Evolutionary conservation across 148 eudicot genomes (phyloP).

Genomic region (Persicaria tinctoria): DNA sequence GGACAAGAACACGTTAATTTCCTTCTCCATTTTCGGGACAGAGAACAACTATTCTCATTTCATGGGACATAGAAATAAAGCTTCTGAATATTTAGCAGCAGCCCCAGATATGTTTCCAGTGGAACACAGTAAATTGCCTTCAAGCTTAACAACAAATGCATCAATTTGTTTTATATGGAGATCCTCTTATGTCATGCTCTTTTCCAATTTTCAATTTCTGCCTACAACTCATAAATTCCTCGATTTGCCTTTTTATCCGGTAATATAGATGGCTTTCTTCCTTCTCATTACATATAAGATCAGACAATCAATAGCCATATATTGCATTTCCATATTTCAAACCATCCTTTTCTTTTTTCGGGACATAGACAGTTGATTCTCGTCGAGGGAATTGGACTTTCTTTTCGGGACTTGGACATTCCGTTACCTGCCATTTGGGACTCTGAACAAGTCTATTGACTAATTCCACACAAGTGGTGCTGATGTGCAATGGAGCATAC

Average conservation of each 20-base stretch:
- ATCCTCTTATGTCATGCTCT: slow-evolving; percentile 88
- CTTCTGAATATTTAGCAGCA: slow-evolving; percentile 87
- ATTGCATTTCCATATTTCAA: slow-evolving; percentile 31
- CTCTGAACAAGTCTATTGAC: no score
- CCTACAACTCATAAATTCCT: slow-evolving; percentile 57
- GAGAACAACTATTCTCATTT: slow-evolving; percentile 19
- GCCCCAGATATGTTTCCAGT: slow-evolving; percentile 89
- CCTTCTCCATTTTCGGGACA: no score
- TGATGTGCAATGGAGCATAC: no score
- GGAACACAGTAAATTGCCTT: slow-evolving; percentile 89
- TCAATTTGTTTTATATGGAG: slow-evolving; percentile 94
- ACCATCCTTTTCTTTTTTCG: no score
- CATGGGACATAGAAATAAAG: slow-evolving; percentile 79
- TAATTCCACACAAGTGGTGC: no score
- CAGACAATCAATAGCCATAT: slow-evolving; percentile 97
- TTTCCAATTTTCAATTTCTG: slow-evolving; percentile 71
- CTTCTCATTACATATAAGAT: slow-evolving; percentile 66
- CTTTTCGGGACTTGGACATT: no score
- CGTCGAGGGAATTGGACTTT: no score
- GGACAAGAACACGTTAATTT: no score
- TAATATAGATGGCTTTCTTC: slow-evolving; percentile 43
- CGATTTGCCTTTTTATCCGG: slow-evolving; percentile 52
- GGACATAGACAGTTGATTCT: no score
- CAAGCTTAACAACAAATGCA: slow-evolving; percentile 85
- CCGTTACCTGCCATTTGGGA: no score